Evolutionary conservation across 2,329 filamentous ascomycete genomes (phyloP).

Genomic region (Diplodia mutila): DNA sequence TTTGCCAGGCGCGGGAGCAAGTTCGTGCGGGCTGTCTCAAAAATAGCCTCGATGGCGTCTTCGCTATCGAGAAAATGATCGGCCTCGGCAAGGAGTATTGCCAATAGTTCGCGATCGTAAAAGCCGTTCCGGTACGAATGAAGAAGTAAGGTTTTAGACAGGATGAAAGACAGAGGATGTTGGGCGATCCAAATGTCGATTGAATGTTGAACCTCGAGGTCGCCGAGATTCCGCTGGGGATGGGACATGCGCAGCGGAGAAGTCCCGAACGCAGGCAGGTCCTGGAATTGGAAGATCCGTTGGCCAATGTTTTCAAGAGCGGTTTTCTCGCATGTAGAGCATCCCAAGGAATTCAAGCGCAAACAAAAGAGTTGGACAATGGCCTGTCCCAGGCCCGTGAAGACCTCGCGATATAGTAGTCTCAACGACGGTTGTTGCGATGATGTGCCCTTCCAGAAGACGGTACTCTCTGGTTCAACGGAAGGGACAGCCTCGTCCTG

Average conservation of each 20-base stretch:
- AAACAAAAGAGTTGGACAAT: background rate
- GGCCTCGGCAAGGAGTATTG: constrained; percentile 47
- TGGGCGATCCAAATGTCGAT: constrained; percentile 50
- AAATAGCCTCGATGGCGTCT: constrained; percentile 37
- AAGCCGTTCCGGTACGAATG: constrained; percentile 44
- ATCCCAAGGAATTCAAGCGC: background rate
- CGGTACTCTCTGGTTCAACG: background rate
- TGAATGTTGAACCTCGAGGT: constrained; percentile 30
- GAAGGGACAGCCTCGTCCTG: background rate
- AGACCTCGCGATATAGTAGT: background rate
- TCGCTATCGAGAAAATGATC: constrained; percentile 35
- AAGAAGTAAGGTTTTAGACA: constrained; percentile 49
- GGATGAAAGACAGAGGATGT: constrained; percentile 47
- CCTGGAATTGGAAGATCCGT: background rate
- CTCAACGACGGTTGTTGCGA: background rate
- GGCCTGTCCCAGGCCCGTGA: background rate
- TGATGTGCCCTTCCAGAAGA: background rate
- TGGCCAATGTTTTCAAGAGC: background rate
- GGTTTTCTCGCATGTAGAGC: background rate
- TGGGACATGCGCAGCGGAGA: background rate
- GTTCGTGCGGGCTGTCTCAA: constrained; percentile 42
- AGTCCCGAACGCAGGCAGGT: background rate
- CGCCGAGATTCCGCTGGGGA: background rate
- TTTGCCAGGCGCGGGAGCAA: background rate
- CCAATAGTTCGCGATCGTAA: constrained; percentile 47